Evolutionary conservation across 352 stramenopile genomes (phyloP).

Genomic region (Phytophthora citrophthora): DNA sequence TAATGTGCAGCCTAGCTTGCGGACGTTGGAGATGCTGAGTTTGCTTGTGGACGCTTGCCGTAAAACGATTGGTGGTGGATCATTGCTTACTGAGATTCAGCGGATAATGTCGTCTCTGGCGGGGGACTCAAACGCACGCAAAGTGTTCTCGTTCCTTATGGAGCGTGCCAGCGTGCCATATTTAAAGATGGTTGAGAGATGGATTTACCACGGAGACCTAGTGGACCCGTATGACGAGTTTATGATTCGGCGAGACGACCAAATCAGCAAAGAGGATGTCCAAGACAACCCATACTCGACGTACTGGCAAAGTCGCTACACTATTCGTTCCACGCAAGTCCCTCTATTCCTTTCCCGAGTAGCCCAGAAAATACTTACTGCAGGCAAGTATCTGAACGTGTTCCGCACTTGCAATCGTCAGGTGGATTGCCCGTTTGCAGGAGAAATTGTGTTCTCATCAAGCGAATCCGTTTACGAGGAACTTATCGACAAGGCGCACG

Average conservation of each 20-base stretch:
- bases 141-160: constrained; percentile 87
- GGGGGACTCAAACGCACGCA: constrained; percentile 77
- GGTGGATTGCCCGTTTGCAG: constrained; percentile 83
- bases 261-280: constrained; percentile 85
- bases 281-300: constrained; percentile 89
- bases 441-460: constrained; percentile 65
- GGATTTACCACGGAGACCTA: constrained; percentile 91
- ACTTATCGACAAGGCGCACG: constrained; percentile 85
- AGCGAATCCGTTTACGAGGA: constrained; percentile 83
- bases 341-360: constrained; percentile 83
- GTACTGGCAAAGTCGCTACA: constrained; percentile 92
- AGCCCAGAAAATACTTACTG: constrained; percentile 87
- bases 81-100: constrained; percentile 92
- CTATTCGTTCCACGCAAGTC: constrained; percentile 74
- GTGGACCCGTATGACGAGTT: constrained; percentile 93
- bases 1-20: constrained; percentile 90
- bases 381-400: constrained; percentile 94
- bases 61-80: constrained; percentile 86
- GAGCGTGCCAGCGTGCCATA: constrained; percentile 87
- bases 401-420: constrained; percentile 82
- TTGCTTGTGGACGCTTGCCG: constrained; percentile 78
- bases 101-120: constrained; percentile 80
- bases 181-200: constrained; percentile 90
- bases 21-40: constrained; percentile 93
- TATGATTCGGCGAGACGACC: constrained; percentile 87